Percentiles rank a stretch among this genome's conserved stretches.
phyloP scores from a whole-genome alignment of 345 rosid genomes.

The Citrus maxima region DNA sequence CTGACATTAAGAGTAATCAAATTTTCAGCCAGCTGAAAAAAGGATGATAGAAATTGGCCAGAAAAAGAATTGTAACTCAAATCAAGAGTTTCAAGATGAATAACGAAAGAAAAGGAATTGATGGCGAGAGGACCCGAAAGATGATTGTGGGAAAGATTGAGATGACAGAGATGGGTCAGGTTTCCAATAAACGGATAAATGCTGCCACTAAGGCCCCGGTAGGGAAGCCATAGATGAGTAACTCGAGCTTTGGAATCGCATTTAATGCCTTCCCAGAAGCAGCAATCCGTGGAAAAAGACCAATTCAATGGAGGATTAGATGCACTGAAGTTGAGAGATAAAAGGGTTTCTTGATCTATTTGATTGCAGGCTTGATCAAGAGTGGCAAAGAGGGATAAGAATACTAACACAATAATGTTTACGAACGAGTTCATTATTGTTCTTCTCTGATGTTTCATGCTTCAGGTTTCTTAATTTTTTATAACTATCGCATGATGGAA shows the following conservation, averaged over 20 bases:
- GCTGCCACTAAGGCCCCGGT: conserved; percentile 13
- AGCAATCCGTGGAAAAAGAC: neutral
- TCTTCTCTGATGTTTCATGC: neutral
- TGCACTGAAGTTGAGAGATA: neutral
- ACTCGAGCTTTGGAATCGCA: conserved; percentile 5
- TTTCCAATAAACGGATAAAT: conserved; percentile 2
- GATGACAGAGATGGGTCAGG: conserved; percentile 9
- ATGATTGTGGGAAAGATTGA: conserved; percentile 11
- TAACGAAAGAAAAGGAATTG: neutral
- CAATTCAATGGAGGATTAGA: conserved; percentile 1
- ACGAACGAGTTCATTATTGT: neutral
- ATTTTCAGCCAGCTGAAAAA: neutral
- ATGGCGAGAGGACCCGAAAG: neutral
- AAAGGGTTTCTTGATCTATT: neutral
- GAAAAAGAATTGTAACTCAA: neutral
- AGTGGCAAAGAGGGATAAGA: neutral
- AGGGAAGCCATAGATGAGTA: conserved; percentile 3
- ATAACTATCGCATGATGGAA: neutral
- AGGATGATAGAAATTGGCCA: neutral
- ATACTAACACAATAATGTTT: neutral
- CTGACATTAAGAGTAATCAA: neutral
- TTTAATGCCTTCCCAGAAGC: conserved; percentile 14
- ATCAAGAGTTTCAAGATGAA: neutral
- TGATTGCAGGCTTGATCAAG: neutral
- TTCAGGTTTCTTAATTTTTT: neutral